Conservation (phyloP, 83 land plant genomes). For the Larix sibirica region DNA sequence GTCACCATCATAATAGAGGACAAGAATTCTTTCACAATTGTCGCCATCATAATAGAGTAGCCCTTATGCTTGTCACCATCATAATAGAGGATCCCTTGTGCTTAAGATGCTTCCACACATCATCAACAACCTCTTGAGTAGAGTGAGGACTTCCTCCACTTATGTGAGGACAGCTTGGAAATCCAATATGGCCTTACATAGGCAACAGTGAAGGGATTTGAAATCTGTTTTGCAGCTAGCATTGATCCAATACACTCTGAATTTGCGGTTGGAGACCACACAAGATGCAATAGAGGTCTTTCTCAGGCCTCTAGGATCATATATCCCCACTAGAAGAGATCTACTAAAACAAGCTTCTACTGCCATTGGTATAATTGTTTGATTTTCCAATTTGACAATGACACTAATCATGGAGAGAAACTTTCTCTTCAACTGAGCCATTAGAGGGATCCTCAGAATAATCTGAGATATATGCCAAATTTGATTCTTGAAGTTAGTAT, state of each 20-base stretch:
- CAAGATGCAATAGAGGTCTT: slow-evolving; percentile 17
- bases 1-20: slow-evolving; percentile 11
- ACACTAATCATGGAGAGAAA: background rate
- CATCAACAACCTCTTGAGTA: slow-evolving; percentile 15
- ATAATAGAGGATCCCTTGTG: slow-evolving; percentile 8
- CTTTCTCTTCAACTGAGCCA: background rate
- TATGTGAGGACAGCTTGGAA: background rate
- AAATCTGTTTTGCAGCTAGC: background rate
- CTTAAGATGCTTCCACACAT: slow-evolving; percentile 12
- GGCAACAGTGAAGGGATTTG: slow-evolving; percentile 2
- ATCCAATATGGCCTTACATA: slow-evolving; percentile 12
- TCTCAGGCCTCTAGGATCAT: slow-evolving; percentile 16
- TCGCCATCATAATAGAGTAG: too few relatives aligned
- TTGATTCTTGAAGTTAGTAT: background rate
- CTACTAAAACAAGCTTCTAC: slow-evolving; percentile 15
- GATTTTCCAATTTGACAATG: background rate
- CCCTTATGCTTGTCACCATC: too few relatives aligned
- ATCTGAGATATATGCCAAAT: background rate
- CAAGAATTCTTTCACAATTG: too few relatives aligned
- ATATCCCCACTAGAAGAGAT: slow-evolving; percentile 10
- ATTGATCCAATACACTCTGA: slow-evolving; percentile 13
- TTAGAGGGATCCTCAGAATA: background rate
- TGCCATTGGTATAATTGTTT: background rate
- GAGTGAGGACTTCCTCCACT: slow-evolving; percentile 19
- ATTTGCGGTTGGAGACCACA: slow-evolving; percentile 10